Percentiles rank a stretch among this genome's conserved stretches.
These are phyloP conservation scores for Fagopyrum tataricum DNA, from an alignment of 148 eudicot species.

Conservation along the genomic window DNA sequence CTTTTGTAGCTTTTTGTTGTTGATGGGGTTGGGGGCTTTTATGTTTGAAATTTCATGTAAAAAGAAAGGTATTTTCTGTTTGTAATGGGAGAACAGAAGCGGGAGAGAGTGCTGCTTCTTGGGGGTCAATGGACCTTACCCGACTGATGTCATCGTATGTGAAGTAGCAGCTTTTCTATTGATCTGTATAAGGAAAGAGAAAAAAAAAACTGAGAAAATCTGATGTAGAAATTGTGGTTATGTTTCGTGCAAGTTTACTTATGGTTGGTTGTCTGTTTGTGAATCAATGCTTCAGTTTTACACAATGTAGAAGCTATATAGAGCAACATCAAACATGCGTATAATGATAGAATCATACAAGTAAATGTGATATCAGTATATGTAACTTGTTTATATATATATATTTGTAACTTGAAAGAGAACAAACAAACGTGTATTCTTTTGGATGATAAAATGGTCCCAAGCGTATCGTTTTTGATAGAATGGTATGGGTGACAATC, in stretches of 20 bases:
- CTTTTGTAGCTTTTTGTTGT: neutral
- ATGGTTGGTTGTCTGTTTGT: neutral
- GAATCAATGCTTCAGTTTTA: neutral
- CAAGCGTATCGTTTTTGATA: neutral
- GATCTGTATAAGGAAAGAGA: slow-evolving; percentile 1
- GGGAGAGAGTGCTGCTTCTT: slow-evolving; percentile 1
- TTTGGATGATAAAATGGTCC: neutral
- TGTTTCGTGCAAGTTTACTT: slow-evolving; percentile 8
- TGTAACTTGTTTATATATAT: neutral
- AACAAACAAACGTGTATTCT: neutral
- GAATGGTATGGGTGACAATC: neutral
- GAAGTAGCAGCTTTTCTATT: slow-evolving; percentile 1
- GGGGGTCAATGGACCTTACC: neutral
- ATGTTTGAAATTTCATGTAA: slow-evolving; percentile 3
- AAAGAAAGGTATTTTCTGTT: slow-evolving; percentile 11
- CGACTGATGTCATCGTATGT: slow-evolving; percentile 1
- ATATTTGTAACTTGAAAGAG: neutral
- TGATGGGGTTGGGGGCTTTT: neutral
- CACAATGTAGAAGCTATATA: neutral
- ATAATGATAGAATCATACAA: neutral
- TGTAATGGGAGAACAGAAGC: slow-evolving; percentile 1
- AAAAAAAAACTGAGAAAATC: neutral
- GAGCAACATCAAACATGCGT: neutral
- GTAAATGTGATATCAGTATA: neutral
- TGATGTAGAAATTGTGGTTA: slow-evolving; percentile 3